Percentiles rank a stretch among this genome's conserved stretches.
phyloP scores from a whole-genome alignment of 768 basidiomycete genomes.

The Termitomyces sp. region DNA sequence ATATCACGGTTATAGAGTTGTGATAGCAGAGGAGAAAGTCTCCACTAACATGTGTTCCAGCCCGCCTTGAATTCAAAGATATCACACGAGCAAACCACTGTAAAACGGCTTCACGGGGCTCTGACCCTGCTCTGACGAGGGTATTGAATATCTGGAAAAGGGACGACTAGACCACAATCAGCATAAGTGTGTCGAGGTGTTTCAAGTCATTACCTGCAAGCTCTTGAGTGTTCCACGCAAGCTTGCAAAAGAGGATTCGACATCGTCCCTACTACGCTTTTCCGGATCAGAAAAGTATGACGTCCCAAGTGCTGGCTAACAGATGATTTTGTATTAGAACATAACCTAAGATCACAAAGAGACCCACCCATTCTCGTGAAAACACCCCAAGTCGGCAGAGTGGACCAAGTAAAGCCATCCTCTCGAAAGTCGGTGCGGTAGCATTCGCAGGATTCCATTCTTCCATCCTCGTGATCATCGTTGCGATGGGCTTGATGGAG shows the following conservation, averaged over 20 bases:
- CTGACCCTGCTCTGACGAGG: constrained; percentile 79
- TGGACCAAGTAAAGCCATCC: constrained; percentile 73
- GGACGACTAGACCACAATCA: constrained; percentile 33
- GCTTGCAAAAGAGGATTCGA: constrained; percentile 81
- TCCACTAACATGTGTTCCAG: constrained; percentile 77
- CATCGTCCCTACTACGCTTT: constrained; percentile 66
- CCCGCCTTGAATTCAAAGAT: constrained; percentile 75
- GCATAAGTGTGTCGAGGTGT: not conserved
- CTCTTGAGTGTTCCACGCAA: constrained; percentile 83
- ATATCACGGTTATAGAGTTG: not conserved
- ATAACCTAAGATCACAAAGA: not conserved
- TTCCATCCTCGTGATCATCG: constrained; percentile 70
- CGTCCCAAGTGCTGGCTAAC: constrained; percentile 68
- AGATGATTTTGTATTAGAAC: constrained; percentile 2
- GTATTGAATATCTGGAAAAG: constrained; percentile 88
- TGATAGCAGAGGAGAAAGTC: not conserved
- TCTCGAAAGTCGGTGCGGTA: constrained; percentile 61
- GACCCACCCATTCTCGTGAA: constrained; percentile 80
- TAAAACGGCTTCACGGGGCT: constrained; percentile 77
- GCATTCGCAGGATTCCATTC: constrained; percentile 68
- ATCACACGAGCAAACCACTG: constrained; percentile 76
- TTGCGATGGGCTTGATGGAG: constrained; percentile 78
- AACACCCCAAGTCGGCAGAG: constrained; percentile 83
- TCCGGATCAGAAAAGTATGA: constrained; percentile 86
- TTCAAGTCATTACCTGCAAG: constrained; percentile 54